These are phyloP conservation scores for Nicotiana tomentosiformis DNA, from an alignment of 257 asterid species.

Conservation along the genomic window DNA sequence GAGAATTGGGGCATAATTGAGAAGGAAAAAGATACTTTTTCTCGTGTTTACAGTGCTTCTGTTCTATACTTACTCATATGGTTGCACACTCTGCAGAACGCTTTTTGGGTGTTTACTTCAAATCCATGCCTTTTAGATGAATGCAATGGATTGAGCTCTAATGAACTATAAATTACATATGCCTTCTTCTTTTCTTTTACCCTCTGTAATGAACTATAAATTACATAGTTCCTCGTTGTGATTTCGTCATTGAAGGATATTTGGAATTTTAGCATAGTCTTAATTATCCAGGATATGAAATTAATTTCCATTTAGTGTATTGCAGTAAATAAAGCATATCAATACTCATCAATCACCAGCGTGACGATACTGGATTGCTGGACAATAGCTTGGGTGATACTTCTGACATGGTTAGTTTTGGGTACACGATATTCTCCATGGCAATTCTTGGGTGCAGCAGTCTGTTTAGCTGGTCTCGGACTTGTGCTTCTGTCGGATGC, in stretches of 20 bases:
- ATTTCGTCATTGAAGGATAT: too few species aligned
- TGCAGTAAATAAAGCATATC: conserved; percentile 73
- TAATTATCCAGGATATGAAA: background rate
- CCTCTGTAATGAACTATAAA: background rate
- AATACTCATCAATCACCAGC: conserved; percentile 73
- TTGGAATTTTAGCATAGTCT: background rate
- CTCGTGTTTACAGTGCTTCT: too few species aligned
- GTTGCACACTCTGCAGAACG: too few species aligned
- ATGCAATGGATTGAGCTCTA: too few species aligned
- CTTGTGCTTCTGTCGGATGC: conserved; percentile 66
- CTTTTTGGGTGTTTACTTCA: too few species aligned
- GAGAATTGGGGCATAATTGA: too few species aligned
- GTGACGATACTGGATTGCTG: conserved; percentile 72
- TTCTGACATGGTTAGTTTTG: conserved; percentile 58
- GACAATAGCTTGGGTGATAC: conserved; percentile 64
- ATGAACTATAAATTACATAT: too few species aligned
- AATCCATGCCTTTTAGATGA: too few species aligned
- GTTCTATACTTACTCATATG: too few species aligned
- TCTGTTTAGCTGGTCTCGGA: conserved; percentile 55
- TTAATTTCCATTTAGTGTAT: background rate
- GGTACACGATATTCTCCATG: conserved; percentile 49
- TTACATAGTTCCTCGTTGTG: background rate
- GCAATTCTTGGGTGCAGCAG: conserved; percentile 59
- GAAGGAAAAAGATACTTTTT: too few species aligned
- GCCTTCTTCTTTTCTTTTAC: background rate